A percentile compares a stretch with the other conserved stretches of the same genome.
These are phyloP conservation scores for Aschersonia sp. DNA, from an alignment of 2,329 filamentous ascomycete genomes.

Conservation along the genomic window DNA sequence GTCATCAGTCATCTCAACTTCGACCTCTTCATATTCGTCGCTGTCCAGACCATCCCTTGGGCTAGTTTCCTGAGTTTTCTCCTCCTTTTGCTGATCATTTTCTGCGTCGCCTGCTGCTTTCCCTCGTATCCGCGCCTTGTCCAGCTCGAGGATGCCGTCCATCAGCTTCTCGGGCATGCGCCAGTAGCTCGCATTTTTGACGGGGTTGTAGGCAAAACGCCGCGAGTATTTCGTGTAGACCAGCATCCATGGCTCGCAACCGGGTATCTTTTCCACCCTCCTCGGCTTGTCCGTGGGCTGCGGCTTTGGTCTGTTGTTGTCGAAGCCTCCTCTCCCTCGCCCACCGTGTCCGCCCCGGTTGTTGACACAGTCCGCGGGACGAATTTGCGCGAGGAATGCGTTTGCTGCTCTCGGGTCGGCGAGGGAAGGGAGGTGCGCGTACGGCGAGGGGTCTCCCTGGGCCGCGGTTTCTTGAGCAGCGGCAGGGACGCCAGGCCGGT, in stretches of 20 bases:
- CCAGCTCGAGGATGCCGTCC: slow-evolving; percentile 58
- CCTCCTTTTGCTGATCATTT: not conserved
- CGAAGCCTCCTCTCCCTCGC: slow-evolving; percentile 28
- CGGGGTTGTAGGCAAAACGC: slow-evolving; percentile 78
- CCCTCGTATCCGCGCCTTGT: slow-evolving; percentile 54
- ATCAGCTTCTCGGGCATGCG: slow-evolving; percentile 80
- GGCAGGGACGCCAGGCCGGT: slow-evolving; percentile 39
- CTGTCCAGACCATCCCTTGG: slow-evolving; percentile 32
- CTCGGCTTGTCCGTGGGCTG: slow-evolving; percentile 69
- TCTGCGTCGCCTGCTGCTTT: slow-evolving; percentile 25
- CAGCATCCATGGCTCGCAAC: slow-evolving; percentile 73
- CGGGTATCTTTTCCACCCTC: slow-evolving; percentile 64
- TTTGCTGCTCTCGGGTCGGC: slow-evolving; percentile 43
- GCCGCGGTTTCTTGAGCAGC: slow-evolving; percentile 11
- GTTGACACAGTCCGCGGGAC: slow-evolving; percentile 23
- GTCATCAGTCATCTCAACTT: slow-evolving; percentile 42
- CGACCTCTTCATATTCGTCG: slow-evolving; percentile 62
- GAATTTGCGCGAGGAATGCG: slow-evolving; percentile 43
- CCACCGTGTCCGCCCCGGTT: slow-evolving; percentile 14
- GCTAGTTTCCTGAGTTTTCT: slow-evolving; percentile 10
- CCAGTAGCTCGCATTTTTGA: slow-evolving; percentile 86
- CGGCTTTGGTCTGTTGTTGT: slow-evolving; percentile 45
- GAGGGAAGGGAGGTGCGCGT: slow-evolving; percentile 20
- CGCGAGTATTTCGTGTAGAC: slow-evolving; percentile 86
- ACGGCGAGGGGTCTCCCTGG: slow-evolving; percentile 14